A percentile compares a stretch with the other conserved stretches of the same genome.
phyloP scores from a whole-genome alignment of 2,329 filamentous ascomycete genomes.

The Colletotrichum aenigma region DNA sequence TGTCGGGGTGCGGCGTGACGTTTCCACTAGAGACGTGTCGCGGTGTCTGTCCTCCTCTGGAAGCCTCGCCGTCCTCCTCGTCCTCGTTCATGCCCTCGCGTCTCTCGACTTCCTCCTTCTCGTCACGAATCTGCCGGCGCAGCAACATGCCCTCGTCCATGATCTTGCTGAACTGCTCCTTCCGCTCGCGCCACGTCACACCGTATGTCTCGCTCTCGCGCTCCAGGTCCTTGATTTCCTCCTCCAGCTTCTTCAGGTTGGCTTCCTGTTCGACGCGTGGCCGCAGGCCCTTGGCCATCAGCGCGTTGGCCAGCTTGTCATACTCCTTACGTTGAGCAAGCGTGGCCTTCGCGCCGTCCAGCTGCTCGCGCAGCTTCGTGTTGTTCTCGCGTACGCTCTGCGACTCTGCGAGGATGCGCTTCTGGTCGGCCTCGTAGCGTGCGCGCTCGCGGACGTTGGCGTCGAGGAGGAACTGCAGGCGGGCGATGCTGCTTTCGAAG shows the following conservation, averaged over 20 bases:
- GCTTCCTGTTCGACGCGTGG: conserved; percentile 83
- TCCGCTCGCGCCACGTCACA: conserved; percentile 81
- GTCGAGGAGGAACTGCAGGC: conserved; percentile 84
- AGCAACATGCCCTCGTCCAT: conserved; percentile 91
- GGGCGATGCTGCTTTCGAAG: conserved; percentile 84
- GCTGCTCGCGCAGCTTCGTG: conserved; percentile 69
- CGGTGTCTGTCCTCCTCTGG: conserved; percentile 53
- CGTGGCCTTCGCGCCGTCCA: conserved; percentile 77
- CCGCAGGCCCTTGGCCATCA: conserved; percentile 59
- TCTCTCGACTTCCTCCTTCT: conserved; percentile 92
- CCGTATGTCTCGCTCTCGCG: conserved; percentile 83
- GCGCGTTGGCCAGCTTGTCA: conserved; percentile 82
- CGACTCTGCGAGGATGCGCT: conserved; percentile 78
- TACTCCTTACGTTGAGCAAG: conserved; percentile 83
- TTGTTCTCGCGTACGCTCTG: conserved; percentile 80
- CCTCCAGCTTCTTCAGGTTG: conserved; percentile 80
- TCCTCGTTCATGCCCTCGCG: conserved; percentile 81
- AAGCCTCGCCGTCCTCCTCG: conserved; percentile 60
- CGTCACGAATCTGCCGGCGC: conserved; percentile 84
- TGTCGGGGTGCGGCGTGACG: conserved; percentile 54
- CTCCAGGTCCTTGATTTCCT: conserved; percentile 87
- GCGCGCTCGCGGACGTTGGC: conserved; percentile 85
- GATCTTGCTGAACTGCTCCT: conserved; percentile 86
- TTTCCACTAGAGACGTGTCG: conserved; percentile 55
- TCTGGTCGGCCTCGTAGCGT: conserved; percentile 81